Conservation (phyloP, 805 yeast species). For the Nakazawaea peltata region DNA sequence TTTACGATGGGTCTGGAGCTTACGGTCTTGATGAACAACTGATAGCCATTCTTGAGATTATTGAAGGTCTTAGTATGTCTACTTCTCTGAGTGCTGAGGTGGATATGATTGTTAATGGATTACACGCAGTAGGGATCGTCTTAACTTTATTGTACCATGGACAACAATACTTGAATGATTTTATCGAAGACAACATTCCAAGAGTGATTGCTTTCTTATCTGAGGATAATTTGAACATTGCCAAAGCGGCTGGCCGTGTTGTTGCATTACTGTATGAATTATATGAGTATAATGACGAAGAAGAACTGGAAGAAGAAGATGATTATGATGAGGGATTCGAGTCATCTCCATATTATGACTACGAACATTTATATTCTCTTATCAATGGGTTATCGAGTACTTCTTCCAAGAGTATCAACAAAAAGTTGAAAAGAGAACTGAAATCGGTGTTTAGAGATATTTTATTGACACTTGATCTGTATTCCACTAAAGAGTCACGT, state of each 20-base stretch:
- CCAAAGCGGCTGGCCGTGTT: conserved; percentile 47
- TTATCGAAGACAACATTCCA: conserved; percentile 30
- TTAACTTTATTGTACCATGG: conserved; percentile 32
- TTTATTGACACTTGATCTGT: conserved; percentile 35
- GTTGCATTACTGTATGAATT: conserved; percentile 50
- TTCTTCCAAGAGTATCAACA: conserved; percentile 49
- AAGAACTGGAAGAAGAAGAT: conserved; percentile 28
- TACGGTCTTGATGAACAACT: conserved; percentile 41
- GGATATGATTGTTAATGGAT: conserved; percentile 32
- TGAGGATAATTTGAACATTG: conserved; percentile 34
- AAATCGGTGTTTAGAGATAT: conserved; percentile 57
- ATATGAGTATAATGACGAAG: conserved; percentile 33
- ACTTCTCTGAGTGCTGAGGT: conserved; percentile 27
- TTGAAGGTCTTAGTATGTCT: conserved; percentile 22
- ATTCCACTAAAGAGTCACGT: conserved; percentile 26
- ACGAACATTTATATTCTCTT: conserved; percentile 33
- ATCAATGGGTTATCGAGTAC: conserved; percentile 37
- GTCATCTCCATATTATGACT: conserved; percentile 45
- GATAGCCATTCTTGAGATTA: conserved; percentile 33
- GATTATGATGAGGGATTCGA: conserved; percentile 33
- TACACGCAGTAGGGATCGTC: conserved; percentile 38
- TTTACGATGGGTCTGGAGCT: conserved; percentile 40
- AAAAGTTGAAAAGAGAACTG: conserved; percentile 53
- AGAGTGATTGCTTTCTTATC: conserved; percentile 35
- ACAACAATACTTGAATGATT: conserved; percentile 30